A percentile compares a stretch with the other conserved stretches of the same genome.
Conservation (phyloP, 2,329 filamentous ascomycete species). For the Colletotrichum higginsianum region DNA sequence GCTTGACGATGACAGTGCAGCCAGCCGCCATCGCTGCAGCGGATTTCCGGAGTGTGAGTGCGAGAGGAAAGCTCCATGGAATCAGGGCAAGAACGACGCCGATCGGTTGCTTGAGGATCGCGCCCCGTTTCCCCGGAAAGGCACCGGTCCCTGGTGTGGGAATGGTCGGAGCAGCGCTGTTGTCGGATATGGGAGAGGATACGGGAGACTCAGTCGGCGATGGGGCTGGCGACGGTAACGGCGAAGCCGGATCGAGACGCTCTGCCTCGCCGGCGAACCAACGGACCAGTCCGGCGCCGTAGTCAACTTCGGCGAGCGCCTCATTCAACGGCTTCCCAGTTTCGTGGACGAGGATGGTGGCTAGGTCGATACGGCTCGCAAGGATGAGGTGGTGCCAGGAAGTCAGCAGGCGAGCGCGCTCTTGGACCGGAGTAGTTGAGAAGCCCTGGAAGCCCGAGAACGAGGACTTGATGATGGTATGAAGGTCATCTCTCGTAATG, state of each 20-base stretch:
- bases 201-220: slow-evolving; percentile 3
- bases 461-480: slow-evolving; percentile 54
- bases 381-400: slow-evolving; percentile 56
- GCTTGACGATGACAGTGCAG: slow-evolving; percentile 75
- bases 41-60: slow-evolving; percentile 64
- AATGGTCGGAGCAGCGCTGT: background rate
- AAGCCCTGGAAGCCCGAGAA: slow-evolving; percentile 56
- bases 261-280: slow-evolving; percentile 71
- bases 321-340: slow-evolving; percentile 72
- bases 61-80: slow-evolving; percentile 73
- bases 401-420: slow-evolving; percentile 53
- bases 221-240: background rate
- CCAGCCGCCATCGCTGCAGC: slow-evolving; percentile 76
- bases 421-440: slow-evolving; percentile 54
- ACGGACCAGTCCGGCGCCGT: slow-evolving; percentile 66
- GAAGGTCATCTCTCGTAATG: slow-evolving; percentile 58
- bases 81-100: slow-evolving; percentile 54
- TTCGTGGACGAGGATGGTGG: slow-evolving; percentile 60
- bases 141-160: slow-evolving; percentile 4
- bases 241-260: slow-evolving; percentile 62
- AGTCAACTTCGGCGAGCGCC: slow-evolving; percentile 69
- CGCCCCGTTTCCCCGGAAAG: slow-evolving; percentile 5
- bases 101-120: slow-evolving; percentile 49
- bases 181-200: slow-evolving; percentile 11
- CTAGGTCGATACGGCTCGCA: slow-evolving; percentile 55